A percentile compares a stretch with the other conserved stretches of the same genome.
Conservation (phyloP, 345 rosid genomes). For the Hibiscus mutabilis region DNA sequence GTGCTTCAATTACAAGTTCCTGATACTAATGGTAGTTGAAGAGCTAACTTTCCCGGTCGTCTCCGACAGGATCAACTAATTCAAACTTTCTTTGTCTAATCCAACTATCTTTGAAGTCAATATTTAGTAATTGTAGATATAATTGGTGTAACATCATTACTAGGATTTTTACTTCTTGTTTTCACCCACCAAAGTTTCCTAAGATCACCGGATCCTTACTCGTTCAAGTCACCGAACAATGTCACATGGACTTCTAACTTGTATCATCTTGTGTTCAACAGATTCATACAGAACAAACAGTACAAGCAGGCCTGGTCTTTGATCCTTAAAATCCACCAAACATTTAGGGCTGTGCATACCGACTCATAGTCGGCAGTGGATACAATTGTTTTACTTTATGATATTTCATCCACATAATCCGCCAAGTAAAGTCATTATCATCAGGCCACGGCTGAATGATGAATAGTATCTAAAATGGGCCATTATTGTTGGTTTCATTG, state of each 20-base stretch:
- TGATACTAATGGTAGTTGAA: not conserved
- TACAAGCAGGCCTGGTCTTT: not conserved
- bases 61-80: not conserved
- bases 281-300: not conserved
- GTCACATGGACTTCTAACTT: not conserved
- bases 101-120: not conserved
- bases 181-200: not conserved
- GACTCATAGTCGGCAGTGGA: not conserved
- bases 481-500: constrained; percentile 4
- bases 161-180: not conserved
- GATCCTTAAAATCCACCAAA: not conserved
- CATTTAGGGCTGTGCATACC: not conserved
- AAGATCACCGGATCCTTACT: not conserved
- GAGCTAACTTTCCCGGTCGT: not conserved
- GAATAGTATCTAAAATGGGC: not conserved
- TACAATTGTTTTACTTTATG: not conserved
- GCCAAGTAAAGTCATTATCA: not conserved
- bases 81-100: not conserved
- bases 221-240: not conserved
- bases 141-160: not conserved
- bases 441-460: not conserved
- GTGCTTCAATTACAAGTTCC: not conserved
- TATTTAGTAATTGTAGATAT: not conserved
- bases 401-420: not conserved
- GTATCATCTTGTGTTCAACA: not conserved